Base-by-base conservation (phyloP, 805 yeast genomes). In the Ogataea siamensis region DNA sequence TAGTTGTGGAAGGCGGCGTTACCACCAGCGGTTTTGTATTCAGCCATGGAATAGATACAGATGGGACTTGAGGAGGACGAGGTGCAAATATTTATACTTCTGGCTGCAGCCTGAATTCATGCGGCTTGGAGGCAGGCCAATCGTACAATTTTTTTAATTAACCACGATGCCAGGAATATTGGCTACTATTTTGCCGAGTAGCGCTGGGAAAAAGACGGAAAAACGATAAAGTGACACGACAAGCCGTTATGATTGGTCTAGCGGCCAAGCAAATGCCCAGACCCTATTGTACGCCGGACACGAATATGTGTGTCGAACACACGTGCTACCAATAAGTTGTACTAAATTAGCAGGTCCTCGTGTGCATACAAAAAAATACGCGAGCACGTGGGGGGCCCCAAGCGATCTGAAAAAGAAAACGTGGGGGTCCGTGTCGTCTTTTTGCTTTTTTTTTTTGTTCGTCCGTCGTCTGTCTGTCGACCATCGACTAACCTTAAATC, bases 1-100 rank as follows among this genome's bases (percentile, higher is more conserved):
- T 75, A 84, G 59, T 85, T 87, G 68, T 85, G 89, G 76, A 84
- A 85, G 37, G 93, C 93, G 47, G 87, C 78, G 58, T 85, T 82
- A 69, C 94, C 93, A 68, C 94, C 94, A 10, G 52, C 66, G 27
- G 81, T 76, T 45, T 53, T 60, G 40, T 48, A 47, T 19, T 45
- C 40, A 11, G 42, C 18, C 46, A 42, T 42, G 6, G 16, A 16
- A 24, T 8, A 15, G 30, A 29, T n/a, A 13, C 26, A 8, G 16
- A 15, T 18, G 21, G 7, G 21, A 10, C 14, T 6, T 9, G 10
- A 16, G 12, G 35, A 10, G 40, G 32, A 15, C 13, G 13, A 17
- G 15, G 11, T 7, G 11, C 32, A 19, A 19, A 19, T 36, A 36
- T 36, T 29, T 36, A 36, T 36, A 36, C 34, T 7, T 17, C 17